A percentile compares a stretch with the other conserved stretches of the same genome.
Evolutionary conservation across 2,329 filamentous ascomycete species (phyloP).

Genomic region (Monosporascus ibericus): DNA sequence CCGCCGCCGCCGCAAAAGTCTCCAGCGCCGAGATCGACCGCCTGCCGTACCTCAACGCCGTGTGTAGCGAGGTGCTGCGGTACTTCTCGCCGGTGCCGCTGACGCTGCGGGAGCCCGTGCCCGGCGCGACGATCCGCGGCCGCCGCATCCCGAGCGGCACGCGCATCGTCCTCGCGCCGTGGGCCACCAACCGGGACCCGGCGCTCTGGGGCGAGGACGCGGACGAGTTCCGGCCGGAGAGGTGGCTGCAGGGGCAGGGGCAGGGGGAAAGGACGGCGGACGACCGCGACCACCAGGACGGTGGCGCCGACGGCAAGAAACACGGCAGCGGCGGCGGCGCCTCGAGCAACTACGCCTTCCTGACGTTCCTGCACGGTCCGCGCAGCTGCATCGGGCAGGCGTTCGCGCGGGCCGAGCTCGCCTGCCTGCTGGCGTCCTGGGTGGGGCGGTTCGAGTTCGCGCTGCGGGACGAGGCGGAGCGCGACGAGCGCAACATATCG

Average conservation of each 20-base stretch:
- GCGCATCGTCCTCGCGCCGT: slow-evolving; percentile 56
- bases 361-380: slow-evolving; percentile 84
- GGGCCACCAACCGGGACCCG: slow-evolving; percentile 64
- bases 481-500: slow-evolving; percentile 59
- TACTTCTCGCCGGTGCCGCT: slow-evolving; percentile 40
- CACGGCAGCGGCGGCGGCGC: slow-evolving; percentile 61
- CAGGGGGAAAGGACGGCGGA: slow-evolving; percentile 21
- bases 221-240: slow-evolving; percentile 68
- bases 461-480: slow-evolving; percentile 49
- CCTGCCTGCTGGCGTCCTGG: slow-evolving; percentile 71
- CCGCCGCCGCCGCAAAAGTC: slow-evolving; percentile 20
- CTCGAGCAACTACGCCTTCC: slow-evolving; percentile 66
- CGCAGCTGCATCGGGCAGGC: slow-evolving; percentile 76
- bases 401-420: slow-evolving; percentile 81
- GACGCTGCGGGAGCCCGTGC: slow-evolving; percentile 52
- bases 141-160: slow-evolving; percentile 58
- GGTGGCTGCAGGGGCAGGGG: slow-evolving; percentile 51
- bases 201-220: slow-evolving; percentile 74
- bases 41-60: slow-evolving; percentile 34
- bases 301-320: slow-evolving; percentile 14
- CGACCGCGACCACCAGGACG: not conserved
- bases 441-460: slow-evolving; percentile 68
- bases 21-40: slow-evolving; percentile 31
- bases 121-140: slow-evolving; percentile 50
- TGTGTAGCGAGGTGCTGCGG: slow-evolving; percentile 38